These are phyloP conservation scores for Tulasnella sp. DNA, from an alignment of 768 basidiomycete genomes.

Conservation along the genomic window DNA sequence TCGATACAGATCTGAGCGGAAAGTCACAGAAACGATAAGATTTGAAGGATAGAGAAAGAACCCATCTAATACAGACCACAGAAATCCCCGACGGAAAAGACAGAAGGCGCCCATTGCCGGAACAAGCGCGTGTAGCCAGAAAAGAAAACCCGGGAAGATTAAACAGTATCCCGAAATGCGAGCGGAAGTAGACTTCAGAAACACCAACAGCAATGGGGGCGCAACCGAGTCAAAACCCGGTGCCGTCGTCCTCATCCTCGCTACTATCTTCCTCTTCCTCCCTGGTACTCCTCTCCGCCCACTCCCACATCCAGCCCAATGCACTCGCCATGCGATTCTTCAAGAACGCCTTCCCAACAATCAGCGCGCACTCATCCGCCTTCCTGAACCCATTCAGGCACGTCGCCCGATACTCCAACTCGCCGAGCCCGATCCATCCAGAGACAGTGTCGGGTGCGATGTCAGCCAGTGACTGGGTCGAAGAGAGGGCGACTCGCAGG, in stretches of 20 bases:
- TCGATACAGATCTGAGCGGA: too few relatives aligned
- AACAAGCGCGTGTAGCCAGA: too few relatives aligned
- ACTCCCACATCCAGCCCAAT: slow-evolving; percentile 1
- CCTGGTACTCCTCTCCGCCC: slow-evolving; percentile 11
- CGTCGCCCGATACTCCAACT: slow-evolving; percentile 53
- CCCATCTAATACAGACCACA: too few relatives aligned
- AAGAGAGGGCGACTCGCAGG: slow-evolving; percentile 25
- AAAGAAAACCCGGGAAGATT: too few relatives aligned
- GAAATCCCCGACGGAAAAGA: too few relatives aligned
- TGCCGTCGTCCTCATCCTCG: background rate
- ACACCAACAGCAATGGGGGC: background rate
- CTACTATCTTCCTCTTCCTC: slow-evolving; percentile 12
- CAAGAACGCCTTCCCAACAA: slow-evolving; percentile 45
- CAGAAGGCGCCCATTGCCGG: too few relatives aligned
- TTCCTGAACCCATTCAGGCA: slow-evolving; percentile 67
- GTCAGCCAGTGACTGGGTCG: background rate
- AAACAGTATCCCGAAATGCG: too few relatives aligned
- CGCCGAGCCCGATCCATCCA: slow-evolving; percentile 45
- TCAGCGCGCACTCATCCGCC: slow-evolving; percentile 59
- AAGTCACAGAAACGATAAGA: too few relatives aligned
- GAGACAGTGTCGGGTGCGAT: slow-evolving; percentile 37
- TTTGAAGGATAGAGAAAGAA: too few relatives aligned
- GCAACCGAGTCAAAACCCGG: background rate
- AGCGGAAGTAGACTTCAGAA: background rate
- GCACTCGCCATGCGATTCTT: slow-evolving; percentile 21